Conservation (phyloP, 2,329 filamentous ascomycete genomes). For the Cryphonectria naterciae region DNA sequence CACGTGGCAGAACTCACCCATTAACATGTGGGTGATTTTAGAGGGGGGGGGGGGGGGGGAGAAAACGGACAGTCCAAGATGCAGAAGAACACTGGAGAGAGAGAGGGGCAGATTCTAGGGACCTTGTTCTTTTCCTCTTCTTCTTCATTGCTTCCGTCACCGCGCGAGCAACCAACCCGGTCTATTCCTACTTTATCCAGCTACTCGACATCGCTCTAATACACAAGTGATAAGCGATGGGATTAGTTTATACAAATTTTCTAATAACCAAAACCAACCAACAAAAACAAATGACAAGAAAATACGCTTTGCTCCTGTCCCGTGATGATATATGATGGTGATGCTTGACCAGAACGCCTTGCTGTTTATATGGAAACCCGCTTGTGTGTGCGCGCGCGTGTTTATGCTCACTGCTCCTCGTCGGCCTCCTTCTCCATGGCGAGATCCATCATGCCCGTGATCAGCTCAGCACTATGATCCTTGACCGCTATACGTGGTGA, state of each 20-base stretch:
- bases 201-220: background rate
- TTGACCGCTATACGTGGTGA: conserved; percentile 38
- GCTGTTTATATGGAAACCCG: background rate
- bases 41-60: too few relatives aligned
- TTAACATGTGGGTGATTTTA: too few relatives aligned
- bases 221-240: background rate
- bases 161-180: background rate
- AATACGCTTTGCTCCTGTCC: conserved; percentile 10
- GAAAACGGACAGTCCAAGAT: too few relatives aligned
- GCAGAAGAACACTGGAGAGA: background rate
- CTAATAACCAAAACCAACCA: background rate
- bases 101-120: background rate
- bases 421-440: conserved; percentile 47
- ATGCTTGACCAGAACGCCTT: conserved; percentile 12
- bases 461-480: conserved; percentile 60
- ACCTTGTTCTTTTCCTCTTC: background rate
- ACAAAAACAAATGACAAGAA: background rate
- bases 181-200: background rate
- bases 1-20: too few relatives aligned
- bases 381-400: background rate
- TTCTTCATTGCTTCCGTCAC: background rate
- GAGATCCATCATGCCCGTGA: conserved; percentile 62
- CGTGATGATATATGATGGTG: background rate
- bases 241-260: background rate
- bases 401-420: conserved; percentile 29